Percentiles rank a stretch among this genome's conserved stretches.
Conservation (phyloP, 208 protist genomes). For the Leishmania braziliensis region DNA sequence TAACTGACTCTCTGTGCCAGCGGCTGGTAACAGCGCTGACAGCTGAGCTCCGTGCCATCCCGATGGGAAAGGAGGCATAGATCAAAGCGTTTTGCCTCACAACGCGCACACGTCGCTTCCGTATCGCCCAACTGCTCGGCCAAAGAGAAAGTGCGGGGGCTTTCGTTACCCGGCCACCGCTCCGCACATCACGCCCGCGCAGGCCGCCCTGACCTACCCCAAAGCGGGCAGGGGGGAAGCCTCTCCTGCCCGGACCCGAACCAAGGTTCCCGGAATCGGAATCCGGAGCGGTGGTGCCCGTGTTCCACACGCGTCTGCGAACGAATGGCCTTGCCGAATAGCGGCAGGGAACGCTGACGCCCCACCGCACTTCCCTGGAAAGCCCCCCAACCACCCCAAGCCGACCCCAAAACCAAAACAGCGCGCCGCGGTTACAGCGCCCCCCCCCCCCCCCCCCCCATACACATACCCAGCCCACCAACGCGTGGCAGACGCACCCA, state of each 20-base stretch:
- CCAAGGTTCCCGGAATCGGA: constrained; percentile 94
- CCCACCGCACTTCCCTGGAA: background rate
- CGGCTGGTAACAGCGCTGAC: constrained; percentile 29
- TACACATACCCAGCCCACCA: background rate
- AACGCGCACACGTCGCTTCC: background rate
- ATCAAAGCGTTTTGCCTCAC: background rate
- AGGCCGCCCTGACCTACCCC: no score
- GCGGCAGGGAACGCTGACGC: background rate
- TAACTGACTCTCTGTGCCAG: constrained; percentile 6
- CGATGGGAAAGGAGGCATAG: background rate
- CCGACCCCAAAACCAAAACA: background rate
- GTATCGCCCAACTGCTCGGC: no score
- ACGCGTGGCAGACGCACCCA: background rate
- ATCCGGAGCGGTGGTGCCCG: constrained; percentile 93
- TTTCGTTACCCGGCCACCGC: background rate
- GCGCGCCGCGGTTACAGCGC: no score
- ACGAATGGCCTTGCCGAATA: background rate
- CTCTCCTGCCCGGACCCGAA: constrained; percentile 92
- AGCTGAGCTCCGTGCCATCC: constrained; percentile 2
- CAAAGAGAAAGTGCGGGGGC: no score
- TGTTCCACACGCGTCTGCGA: constrained; percentile 78
- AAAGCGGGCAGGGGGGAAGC: constrained; percentile 13
- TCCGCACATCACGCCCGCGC: background rate
- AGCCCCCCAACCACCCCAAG: background rate
- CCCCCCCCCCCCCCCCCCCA: no score